phyloP scores from a whole-genome alignment of 2,329 filamentous ascomycete genomes.

The Aspergillus hortae region DNA sequence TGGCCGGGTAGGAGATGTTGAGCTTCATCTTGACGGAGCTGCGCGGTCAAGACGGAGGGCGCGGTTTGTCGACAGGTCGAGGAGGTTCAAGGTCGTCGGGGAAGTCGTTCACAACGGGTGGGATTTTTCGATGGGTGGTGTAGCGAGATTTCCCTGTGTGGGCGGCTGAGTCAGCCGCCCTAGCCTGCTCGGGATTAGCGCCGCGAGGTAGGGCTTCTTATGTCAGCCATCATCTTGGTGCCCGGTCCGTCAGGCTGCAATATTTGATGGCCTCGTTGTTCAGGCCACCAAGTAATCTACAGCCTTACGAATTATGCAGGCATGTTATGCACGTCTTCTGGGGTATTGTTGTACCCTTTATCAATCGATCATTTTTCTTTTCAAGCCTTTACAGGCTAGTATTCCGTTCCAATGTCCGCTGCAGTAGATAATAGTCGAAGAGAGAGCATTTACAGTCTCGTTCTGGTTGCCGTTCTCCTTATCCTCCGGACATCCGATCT shows the following conservation, averaged over 20 bases:
- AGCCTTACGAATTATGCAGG: too few species aligned
- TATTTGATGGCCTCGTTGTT: background rate
- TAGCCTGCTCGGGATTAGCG: slow-evolving; percentile 21
- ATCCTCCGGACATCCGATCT: too few species aligned
- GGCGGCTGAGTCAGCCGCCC: slow-evolving; percentile 34
- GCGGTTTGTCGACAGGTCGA: slow-evolving; percentile 40
- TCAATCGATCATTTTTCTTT: too few species aligned
- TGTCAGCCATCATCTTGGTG: slow-evolving; percentile 15
- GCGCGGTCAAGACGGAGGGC: slow-evolving; percentile 47
- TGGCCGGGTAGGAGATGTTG: slow-evolving; percentile 88
- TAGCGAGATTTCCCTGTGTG: slow-evolving; percentile 40
- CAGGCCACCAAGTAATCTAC: background rate
- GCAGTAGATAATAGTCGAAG: too few species aligned
- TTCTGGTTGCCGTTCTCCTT: too few species aligned
- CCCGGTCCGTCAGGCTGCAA: background rate
- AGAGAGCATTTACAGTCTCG: too few species aligned
- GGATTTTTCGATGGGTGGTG: slow-evolving; percentile 38
- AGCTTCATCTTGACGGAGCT: slow-evolving; percentile 67
- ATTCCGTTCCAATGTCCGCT: too few species aligned
- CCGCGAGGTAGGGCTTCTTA: slow-evolving; percentile 24
- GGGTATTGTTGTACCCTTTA: too few species aligned
- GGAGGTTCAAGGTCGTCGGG: slow-evolving; percentile 34
- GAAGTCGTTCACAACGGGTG: slow-evolving; percentile 27
- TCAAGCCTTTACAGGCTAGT: too few species aligned
- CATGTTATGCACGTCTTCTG: too few species aligned